A percentile compares a stretch with the other conserved stretches of the same genome.
Conservation (phyloP, 768 basidiomycete species). For the Cystobasidium onofrii region DNA sequence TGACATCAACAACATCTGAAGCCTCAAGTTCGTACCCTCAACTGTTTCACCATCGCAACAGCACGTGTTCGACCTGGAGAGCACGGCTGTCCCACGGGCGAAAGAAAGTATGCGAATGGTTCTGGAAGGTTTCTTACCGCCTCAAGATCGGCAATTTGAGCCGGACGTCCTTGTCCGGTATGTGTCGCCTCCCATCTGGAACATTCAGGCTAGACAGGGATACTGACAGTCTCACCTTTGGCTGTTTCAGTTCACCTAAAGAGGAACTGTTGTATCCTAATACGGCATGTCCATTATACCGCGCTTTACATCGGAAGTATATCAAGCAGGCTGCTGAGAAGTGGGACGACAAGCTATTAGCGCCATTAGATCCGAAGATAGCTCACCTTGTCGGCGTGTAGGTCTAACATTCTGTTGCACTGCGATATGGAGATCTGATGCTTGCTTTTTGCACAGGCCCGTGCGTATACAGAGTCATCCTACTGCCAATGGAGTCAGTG, state of each 20-base stretch:
- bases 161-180: neutral
- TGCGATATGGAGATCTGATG: neutral
- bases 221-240: neutral
- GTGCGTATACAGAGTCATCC: conserved; percentile 66
- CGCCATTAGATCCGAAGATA: conserved; percentile 58
- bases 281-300: conserved; percentile 32
- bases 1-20: neutral
- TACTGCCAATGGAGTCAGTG: conserved; percentile 64
- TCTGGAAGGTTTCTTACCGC: conserved; percentile 63
- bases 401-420: neutral
- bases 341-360: conserved; percentile 56
- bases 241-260: neutral
- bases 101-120: conserved; percentile 67
- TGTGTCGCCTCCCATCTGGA: too few relatives aligned
- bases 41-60: conserved; percentile 10
- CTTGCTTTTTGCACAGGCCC: conserved; percentile 52
- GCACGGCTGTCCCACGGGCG: conserved; percentile 69
- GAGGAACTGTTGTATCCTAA: conserved; percentile 33
- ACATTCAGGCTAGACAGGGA: too few relatives aligned
- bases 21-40: conserved; percentile 36
- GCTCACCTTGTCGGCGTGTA: conserved; percentile 44
- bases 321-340: conserved; percentile 52
- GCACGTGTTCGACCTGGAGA: conserved; percentile 45
- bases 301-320: conserved; percentile 29
- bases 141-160: neutral